Conservation (phyloP, 352 stramenopile genomes). For the Pythium graminicola region DNA sequence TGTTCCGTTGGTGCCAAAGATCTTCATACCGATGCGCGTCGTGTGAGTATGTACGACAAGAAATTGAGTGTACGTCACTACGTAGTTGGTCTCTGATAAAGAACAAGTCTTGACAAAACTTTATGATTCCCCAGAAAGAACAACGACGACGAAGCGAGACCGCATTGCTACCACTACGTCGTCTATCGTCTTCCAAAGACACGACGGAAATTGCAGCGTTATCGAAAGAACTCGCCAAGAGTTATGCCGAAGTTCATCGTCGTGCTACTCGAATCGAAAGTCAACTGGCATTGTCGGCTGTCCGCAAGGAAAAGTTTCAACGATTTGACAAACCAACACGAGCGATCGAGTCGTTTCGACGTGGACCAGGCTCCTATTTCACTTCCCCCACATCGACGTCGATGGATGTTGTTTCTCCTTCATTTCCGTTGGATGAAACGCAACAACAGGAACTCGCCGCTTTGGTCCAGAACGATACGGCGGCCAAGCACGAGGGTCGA, state of each 20-base stretch:
- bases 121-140: neutral
- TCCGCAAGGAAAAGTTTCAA: conserved; percentile 26
- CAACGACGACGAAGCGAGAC: conserved; percentile 14
- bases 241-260: conserved; percentile 35
- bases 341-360: conserved; percentile 30
- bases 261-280: conserved; percentile 31
- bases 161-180: conserved; percentile 10
- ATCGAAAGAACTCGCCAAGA: conserved; percentile 51
- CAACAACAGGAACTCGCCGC: conserved; percentile 14
- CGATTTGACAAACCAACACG: conserved; percentile 26
- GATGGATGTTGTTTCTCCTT: neutral
- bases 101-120: neutral
- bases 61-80: conserved; percentile 1
- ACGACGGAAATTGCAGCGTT: conserved; percentile 8
- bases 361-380: conserved; percentile 29
- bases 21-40: conserved; percentile 1
- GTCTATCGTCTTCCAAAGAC: neutral
- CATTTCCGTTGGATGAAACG: conserved; percentile 12
- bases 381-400: neutral
- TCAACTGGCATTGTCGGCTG: conserved; percentile 26
- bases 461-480: neutral
- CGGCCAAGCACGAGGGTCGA: neutral
- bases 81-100: neutral
- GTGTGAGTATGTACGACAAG: conserved; percentile 11
- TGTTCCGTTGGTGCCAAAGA: conserved; percentile 17